phyloP scores from a whole-genome alignment of 345 rosid species.

The Hypericum androsaemum region DNA sequence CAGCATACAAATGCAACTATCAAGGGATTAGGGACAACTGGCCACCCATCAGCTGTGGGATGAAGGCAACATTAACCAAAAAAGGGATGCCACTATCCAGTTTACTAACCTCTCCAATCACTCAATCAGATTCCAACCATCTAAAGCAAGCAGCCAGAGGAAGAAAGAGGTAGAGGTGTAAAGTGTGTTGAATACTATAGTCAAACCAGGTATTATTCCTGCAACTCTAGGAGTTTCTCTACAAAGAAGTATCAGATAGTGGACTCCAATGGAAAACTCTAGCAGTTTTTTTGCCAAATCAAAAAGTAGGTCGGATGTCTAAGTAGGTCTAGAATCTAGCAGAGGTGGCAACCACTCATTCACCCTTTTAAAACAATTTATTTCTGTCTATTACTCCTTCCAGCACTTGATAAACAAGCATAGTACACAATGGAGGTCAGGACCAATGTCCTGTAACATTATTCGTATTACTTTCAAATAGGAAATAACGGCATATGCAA shows the following conservation, averaged over 20 bases:
- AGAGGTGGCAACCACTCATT: no score
- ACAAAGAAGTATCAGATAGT: constrained; percentile 4
- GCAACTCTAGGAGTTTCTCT: constrained; percentile 14
- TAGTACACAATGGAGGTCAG: no score
- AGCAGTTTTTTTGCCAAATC: no score
- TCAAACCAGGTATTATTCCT: constrained; percentile 7
- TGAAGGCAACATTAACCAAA: constrained; percentile 3
- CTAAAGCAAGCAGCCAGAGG: constrained; percentile 2
- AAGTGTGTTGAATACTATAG: constrained; percentile 6
- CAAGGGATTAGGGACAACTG: neutral
- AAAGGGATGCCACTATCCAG: constrained; percentile 4
- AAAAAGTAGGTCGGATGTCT: no score
- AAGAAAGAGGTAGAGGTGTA: constrained; percentile 11
- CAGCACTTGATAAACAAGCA: no score
- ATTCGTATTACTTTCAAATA: no score
- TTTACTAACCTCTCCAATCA: constrained; percentile 6
- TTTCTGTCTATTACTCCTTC: no score
- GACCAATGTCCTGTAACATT: no score
- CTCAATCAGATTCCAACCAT: constrained; percentile 8
- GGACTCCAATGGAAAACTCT: neutral
- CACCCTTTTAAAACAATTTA: no score
- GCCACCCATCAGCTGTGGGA: neutral
- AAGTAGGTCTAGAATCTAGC: no score
- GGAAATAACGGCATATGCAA: no score
- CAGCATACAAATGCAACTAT: constrained; percentile 9